Base-by-base conservation (phyloP, 805 yeast genomes). In the Groenewaldozyma salmanticensis region DNA sequence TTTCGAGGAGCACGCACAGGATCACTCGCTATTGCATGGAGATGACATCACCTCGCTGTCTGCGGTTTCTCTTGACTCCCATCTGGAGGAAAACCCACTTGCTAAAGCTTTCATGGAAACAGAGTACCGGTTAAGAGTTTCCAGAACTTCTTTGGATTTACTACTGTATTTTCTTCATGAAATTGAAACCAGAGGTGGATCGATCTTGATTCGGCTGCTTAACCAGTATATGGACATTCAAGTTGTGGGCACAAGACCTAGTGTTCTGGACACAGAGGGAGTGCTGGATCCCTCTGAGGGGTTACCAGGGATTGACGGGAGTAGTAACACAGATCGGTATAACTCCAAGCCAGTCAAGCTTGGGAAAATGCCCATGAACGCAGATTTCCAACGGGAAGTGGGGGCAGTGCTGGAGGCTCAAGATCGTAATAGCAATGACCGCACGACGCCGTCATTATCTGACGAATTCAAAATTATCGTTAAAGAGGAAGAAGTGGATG, bases 161-260 rank as follows among this genome's bases (percentile, higher is more conserved):
- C 70, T 92, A 48, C 67, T 92, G 40, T 84, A 85, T 57, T 90
- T 87, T 52, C 62, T 92, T 41, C 94, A 86, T 58, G 96, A 90
- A 55, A 85, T 87, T 58, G 96, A 87, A 60, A 81, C 81, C 6
- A 79, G 79, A 41, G 97, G 97, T 33, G 97, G 97, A 2, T 81
- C 88, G 2, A 74, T 90, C 31, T 68, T 90, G 40, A 84, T 92
- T 37, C 69, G 96, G 51, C 71, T 86, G 37, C 79, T 92, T 47
- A 92, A 92, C 64, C 88, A 86, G 62, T 77, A 85, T 58, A 69
- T 92, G 52, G 78, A 72, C 33, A 53, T 63, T 18, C 47, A 55
- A 21, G 57, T 62, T 18, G 50, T 61, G 2, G 50, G 62, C 16
- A 45, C 60, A 5, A 50, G 65, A 20, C 67, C 67, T 17, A 54